Evolutionary conservation across 805 yeast genomes (phyloP), one percentile per base, ranked within the genome.

Genomic region (Saturnispora diversa): DNA sequence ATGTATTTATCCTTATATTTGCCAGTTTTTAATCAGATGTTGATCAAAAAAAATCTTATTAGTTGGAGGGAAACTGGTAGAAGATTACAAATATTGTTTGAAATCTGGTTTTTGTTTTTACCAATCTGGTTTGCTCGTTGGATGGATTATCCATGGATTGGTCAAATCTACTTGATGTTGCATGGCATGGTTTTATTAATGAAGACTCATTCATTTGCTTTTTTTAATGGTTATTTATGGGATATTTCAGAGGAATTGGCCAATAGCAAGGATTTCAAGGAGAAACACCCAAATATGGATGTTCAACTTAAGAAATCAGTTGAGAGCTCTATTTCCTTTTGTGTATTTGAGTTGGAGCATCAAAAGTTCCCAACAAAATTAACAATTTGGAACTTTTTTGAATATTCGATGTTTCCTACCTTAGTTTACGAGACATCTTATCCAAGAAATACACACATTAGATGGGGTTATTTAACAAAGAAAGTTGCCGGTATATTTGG

Each of bases 141-240:
- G 35, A 59, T 65, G 56, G 64, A 69, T 30, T 83, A 72, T 52
- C 86, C 94, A 10, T 92, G 98, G 98, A 83, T 88, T 37, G 95
- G 86, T 2, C 78, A 79, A 54, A 88, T 88, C 31, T 92, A 85
- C 53, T 62, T 92, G 46, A 73, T 85, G 44, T 65, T 92, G 38
- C 98, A 92, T 56, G 75, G 87, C 9, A 66, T 86, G 36, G 97
- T 92, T 2, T 66, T 87, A 48, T 57, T 94, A 50, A 92, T 92
- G 99, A 92, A 92, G 58, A 81, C 82, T 77, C 97, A 92, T 59
- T 87, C 97, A 2, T 92, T 80, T 57, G 85, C 85, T 2, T 87
- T 84, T 54, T 92, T 79, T 64, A 88, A 88, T 55, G 98, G 97
- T 0, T 86, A 90, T 56, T 63, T 92, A 44, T 84, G 94, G 87